Evolutionary conservation across 148 eudicot genomes (phyloP).

Genomic region (Rhododendron simsii): DNA sequence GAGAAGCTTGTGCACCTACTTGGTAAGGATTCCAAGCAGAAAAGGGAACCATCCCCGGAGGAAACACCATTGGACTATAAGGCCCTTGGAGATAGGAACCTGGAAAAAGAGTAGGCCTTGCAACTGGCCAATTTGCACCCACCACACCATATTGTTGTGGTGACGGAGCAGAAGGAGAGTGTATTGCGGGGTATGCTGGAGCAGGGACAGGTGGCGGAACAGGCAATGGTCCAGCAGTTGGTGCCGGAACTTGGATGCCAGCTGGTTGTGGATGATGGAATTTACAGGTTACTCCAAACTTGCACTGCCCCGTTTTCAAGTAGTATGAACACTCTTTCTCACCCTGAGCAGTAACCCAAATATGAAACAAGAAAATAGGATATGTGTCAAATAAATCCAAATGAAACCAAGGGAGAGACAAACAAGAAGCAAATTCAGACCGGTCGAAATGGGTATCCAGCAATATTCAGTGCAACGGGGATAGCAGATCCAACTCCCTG

Average conservation of each 20-base stretch:
- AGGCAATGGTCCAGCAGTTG: slow-evolving; percentile 38
- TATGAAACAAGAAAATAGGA: background rate
- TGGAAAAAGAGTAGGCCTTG: slow-evolving; percentile 64
- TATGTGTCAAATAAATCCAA: background rate
- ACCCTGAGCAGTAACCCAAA: slow-evolving; percentile 47
- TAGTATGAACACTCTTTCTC: slow-evolving; percentile 95
- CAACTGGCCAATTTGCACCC: slow-evolving; percentile 67
- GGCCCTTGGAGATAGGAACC: slow-evolving; percentile 72
- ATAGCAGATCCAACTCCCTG: slow-evolving; percentile 58
- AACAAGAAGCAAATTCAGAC: slow-evolving; percentile 30
- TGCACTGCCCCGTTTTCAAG: slow-evolving; percentile 85
- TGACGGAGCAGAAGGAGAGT: slow-evolving; percentile 43
- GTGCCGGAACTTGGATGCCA: slow-evolving; percentile 35
- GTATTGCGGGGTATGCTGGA: slow-evolving; percentile 43
- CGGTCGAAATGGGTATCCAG: slow-evolving; percentile 86
- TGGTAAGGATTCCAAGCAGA: slow-evolving; percentile 83
- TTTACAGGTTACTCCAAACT: slow-evolving; percentile 91
- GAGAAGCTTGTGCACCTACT: slow-evolving; percentile 35
- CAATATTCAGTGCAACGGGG: slow-evolving; percentile 47
- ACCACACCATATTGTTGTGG: slow-evolving; percentile 72
- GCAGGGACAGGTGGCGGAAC: slow-evolving; percentile 35
- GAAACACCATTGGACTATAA: slow-evolving; percentile 61
- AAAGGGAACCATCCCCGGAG: slow-evolving; percentile 77
- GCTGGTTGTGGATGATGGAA: slow-evolving; percentile 88
- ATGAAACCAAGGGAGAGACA: background rate